Base-by-base conservation (phyloP, 2,329 filamentous ascomycete genomes). In the Helicocarpus griseus region DNA sequence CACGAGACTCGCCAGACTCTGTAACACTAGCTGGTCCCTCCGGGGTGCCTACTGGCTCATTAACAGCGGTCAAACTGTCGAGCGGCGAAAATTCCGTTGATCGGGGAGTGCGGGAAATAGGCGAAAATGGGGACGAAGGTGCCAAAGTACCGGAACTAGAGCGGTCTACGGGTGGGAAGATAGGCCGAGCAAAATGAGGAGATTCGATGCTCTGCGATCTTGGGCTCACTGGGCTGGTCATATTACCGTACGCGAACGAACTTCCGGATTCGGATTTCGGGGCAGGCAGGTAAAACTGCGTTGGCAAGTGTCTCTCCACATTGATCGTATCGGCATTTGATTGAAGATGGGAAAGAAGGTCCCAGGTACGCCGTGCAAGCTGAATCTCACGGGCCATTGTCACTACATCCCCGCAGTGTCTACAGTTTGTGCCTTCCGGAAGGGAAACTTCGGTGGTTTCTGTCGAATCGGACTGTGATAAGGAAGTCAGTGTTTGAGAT, bases 311-410 rank as follows among this genome's bases (percentile, higher is more conserved):
- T 31, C 69, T 55, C 55, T 71, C 68, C 6, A 69, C 61, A 48
- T 66, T 67, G 43, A 70, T 63, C 1, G 68, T 65, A 49, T 70
- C 67, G 1, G 65, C 62, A 52, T 69, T 65, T 3, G 64, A 60
- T 38, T 69, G 64, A 17, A 72, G 58, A 0, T 65, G 63, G 33
- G 64, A 65, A 1, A 73, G 55, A 5, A 65, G 55, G 35, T 69
- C 68, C 67, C 68, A 73, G 4, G 63, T 61, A 26, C 65, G 61
- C 52, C 66, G 63, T 6, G 60, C 63, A 3, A 69, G 49, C 5
- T 61, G 56, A n/a, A 72, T 58, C 49, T 72, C 69, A 8, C 68
- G 67, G 39, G 68, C 63, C 21, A 68, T 58, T 7, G 63, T 69
- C 22, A 69, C 60, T 22, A 38, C 13, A 43, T 68, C 62, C 11